A percentile compares a stretch with the other conserved stretches of the same genome.
Evolutionary conservation across 148 eudicot species (phyloP).

Genomic region (Camellia japonica): DNA sequence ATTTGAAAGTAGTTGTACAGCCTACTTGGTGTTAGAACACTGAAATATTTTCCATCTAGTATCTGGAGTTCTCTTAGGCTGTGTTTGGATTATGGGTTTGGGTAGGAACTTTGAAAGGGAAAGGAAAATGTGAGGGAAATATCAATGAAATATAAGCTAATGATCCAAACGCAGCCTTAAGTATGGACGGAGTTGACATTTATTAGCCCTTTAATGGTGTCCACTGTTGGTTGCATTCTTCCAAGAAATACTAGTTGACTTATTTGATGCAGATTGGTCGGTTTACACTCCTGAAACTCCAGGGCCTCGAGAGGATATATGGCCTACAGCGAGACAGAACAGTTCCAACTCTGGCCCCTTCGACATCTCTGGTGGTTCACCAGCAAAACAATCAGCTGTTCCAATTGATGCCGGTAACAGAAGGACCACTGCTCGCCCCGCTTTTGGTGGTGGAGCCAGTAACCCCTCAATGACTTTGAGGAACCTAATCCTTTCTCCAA

Average conservation of each 20-base stretch:
- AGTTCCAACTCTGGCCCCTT: conserved; percentile 65
- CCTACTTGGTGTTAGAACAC: not conserved
- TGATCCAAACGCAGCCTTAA: not conserved
- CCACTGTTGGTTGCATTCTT: not conserved
- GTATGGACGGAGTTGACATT: not conserved
- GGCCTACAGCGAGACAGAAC: conserved; percentile 73
- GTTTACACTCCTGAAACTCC: conserved; percentile 88
- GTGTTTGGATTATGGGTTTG: not conserved
- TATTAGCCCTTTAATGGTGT: not conserved
- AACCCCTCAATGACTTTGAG: conserved; percentile 80
- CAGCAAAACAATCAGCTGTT: conserved; percentile 47
- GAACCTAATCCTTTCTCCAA: conserved; percentile 82
- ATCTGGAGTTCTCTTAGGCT: not conserved
- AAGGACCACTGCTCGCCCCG: conserved; percentile 46
- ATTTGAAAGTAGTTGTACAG: not conserved
- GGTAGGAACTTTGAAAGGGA: not conserved
- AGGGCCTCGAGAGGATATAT: conserved; percentile 80
- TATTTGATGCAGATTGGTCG: conserved; percentile 82
- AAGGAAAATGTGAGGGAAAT: not conserved
- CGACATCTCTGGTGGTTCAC: conserved; percentile 63
- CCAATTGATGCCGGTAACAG: conserved; percentile 53
- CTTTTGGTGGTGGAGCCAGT: conserved; percentile 53
- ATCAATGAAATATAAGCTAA: too few species aligned
- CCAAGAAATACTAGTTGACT: conserved; percentile 69
- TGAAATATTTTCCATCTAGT: too few species aligned